A percentile compares a stretch with the other conserved stretches of the same genome.
These are phyloP conservation scores for Physcomitrellopsis africana DNA, from an alignment of 225 moss, liverwort and hornwort genomes.

Conservation along the genomic window DNA sequence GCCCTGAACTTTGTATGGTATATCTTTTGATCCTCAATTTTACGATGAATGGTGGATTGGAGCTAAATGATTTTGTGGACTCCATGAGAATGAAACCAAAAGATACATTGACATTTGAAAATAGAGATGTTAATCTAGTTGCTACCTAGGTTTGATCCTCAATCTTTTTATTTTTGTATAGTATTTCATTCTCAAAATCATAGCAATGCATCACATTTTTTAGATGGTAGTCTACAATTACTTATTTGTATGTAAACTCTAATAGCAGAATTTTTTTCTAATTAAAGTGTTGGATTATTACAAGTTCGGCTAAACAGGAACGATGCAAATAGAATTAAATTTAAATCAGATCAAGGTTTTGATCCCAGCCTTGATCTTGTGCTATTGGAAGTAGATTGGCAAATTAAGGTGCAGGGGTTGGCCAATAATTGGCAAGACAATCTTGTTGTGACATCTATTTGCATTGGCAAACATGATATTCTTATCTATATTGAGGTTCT, in stretches of 20 bases:
- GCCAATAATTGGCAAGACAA: no score
- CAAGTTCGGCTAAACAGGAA: conserved; percentile 95
- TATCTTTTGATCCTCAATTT: conserved; percentile 98
- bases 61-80: conserved; percentile 93
- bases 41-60: conserved; percentile 94
- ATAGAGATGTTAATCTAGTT: conserved; percentile 98
- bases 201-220: conserved; percentile 20
- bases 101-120: conserved; percentile 95
- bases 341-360: conserved; percentile 99
- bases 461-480: conserved; percentile 94
- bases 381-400: no score
- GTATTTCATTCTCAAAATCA: conserved; percentile 6
- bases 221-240: conserved; percentile 18
- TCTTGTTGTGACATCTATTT: conserved; percentile 88
- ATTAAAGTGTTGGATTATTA: conserved; percentile 24
- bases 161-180: conserved; percentile 6
- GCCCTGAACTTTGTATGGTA: conserved; percentile 99
- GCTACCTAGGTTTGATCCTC: conserved; percentile 82
- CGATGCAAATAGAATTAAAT: conserved; percentile 88
- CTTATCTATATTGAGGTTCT: conserved; percentile 76
- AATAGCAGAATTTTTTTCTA: not conserved
- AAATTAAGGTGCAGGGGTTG: no score
- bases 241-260: not conserved
- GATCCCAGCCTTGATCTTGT: no score
- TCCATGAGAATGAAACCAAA: conserved; percentile 80